phyloP scores from a whole-genome alignment of 1,284 basidiomycete species.

The Schizopora paradoxa region DNA sequence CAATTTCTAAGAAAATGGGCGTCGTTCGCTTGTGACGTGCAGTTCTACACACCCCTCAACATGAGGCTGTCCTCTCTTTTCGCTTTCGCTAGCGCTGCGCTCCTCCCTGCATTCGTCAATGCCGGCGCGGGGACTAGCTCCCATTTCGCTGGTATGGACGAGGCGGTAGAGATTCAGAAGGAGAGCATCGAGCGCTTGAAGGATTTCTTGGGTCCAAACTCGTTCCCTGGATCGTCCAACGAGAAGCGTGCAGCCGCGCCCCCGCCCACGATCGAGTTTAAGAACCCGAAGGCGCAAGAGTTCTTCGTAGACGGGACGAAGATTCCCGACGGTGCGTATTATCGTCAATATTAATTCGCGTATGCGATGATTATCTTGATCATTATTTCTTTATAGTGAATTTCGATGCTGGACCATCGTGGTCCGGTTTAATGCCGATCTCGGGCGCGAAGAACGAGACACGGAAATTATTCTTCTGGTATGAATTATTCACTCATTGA shows the following conservation, averaged over 20 bases:
- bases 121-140: too few relatives aligned
- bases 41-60: too few relatives aligned
- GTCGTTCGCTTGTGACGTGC: too few relatives aligned
- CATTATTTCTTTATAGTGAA: constrained; percentile 23
- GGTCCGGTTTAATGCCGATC: constrained; percentile 37
- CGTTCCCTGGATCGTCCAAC: constrained; percentile 13
- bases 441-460: constrained; percentile 32
- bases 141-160: constrained; percentile 35
- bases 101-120: too few relatives aligned
- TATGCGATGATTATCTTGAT: neutral
- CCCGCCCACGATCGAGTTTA: constrained; percentile 28
- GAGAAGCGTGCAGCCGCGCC: constrained; percentile 11
- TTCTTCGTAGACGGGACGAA: constrained; percentile 31
- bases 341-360: neutral
- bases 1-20: too few relatives aligned
- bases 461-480: constrained; percentile 44
- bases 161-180: constrained; percentile 41
- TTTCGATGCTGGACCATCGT: constrained; percentile 37
- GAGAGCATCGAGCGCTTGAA: constrained; percentile 41
- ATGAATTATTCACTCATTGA: neutral
- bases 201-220: constrained; percentile 36
- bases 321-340: constrained; percentile 28
- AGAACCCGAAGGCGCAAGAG: constrained; percentile 28
- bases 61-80: too few relatives aligned
- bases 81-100: too few relatives aligned